Conservation (phyloP, 495 filamentous ascomycete genomes). For the Penicillium desertorum region DNA sequence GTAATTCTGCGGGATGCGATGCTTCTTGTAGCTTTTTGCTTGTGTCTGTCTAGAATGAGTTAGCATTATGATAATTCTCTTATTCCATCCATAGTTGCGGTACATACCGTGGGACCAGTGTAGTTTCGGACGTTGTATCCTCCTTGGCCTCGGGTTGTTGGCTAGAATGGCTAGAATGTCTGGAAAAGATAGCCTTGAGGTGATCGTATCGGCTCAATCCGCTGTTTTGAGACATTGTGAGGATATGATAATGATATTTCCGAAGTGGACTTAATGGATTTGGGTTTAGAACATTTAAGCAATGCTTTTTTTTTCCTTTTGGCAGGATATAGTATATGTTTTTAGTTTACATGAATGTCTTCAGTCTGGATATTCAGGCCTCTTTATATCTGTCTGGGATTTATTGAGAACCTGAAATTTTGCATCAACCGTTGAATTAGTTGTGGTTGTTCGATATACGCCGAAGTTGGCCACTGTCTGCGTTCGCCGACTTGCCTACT, state of each 20-base stretch:
- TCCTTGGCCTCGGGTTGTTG: slow-evolving; percentile 1
- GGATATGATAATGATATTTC: not conserved
- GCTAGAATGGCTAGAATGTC: not conserved
- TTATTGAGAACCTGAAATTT: not conserved
- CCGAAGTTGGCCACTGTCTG: not conserved
- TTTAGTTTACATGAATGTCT: not conserved
- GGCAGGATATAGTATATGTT: not conserved
- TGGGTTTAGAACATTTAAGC: not conserved
- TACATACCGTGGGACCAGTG: slow-evolving; percentile 12
- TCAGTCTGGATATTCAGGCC: not conserved
- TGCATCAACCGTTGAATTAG: not conserved
- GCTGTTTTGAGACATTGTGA: slow-evolving; percentile 4
- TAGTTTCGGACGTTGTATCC: slow-evolving; percentile 17
- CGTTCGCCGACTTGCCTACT: not conserved
- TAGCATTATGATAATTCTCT: not conserved
- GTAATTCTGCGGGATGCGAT: not conserved
- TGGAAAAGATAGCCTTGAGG: slow-evolving; percentile 10
- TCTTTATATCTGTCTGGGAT: not conserved
- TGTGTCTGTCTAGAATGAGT: not conserved
- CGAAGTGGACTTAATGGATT: not conserved
- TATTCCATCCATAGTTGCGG: not conserved
- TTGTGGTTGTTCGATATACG: not conserved
- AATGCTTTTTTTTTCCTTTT: not conserved
- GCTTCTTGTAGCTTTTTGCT: not conserved
- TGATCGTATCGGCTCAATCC: not conserved